Base-by-base conservation (phyloP, 352 stramenopile species). In the Phytophthora rubi region DNA sequence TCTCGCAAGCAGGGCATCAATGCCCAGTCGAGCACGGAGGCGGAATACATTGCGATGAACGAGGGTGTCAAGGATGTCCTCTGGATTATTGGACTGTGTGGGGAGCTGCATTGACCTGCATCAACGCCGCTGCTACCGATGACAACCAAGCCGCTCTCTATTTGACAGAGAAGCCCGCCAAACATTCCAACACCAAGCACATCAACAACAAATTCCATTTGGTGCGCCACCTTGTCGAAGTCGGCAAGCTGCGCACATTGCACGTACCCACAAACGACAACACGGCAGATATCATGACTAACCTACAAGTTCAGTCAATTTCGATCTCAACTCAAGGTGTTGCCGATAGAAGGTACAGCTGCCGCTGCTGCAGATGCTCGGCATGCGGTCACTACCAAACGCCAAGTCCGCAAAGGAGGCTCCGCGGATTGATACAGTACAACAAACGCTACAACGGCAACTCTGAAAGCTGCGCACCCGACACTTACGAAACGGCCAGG, bases 1-100 rank as follows among this genome's bases (percentile, higher is more conserved):
- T 80, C 71, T 0, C 45, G 55, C 4, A 80, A 83, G 26, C 69
- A 80, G 59, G 54, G 55, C 9, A 61, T 80, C 35, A 76, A 75
- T 12, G 62, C 76, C 0, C 49, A 68, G 0, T 76, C 73, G 2
- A 83, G 69, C 0, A 75, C 68, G 4, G 66, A 79, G 23, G 62
- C 65, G 0, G 69, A 77, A 26, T 80, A 79, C n/a, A 49, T 72
- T 9, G 71, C 67, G 0, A 77, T 79, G 71, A 54, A 68, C n/a
- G 71, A 77, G 59, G 64, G 65, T 2, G 51, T 58, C 0, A 47
- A 62, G 0, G 69, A 79, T 26, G 12, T 80, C 0, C 13, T 76
- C 42, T 77, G 66, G 70, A 26, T 79, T 2, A 39, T 45, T 5
- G 49, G 55, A 5, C 10, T 70, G 8, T 30, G 13, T 8, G 48